Conservation (phyloP, 495 filamentous ascomycete genomes). For the Xylaria acuta region DNA sequence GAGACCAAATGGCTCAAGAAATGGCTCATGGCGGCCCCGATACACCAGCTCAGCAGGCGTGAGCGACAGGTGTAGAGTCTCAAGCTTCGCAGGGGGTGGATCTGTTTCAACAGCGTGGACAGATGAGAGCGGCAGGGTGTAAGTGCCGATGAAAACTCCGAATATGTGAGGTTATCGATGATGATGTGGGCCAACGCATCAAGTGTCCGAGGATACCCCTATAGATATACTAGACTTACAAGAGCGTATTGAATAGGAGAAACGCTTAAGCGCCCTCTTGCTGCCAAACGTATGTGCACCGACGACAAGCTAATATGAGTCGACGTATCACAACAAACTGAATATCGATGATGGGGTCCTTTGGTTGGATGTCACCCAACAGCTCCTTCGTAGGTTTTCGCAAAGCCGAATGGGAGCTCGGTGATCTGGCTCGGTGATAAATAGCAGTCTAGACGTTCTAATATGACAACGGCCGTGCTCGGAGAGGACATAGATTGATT, state of each 20-base stretch:
- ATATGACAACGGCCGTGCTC: no score
- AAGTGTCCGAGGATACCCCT: background rate
- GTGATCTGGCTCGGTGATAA: background rate
- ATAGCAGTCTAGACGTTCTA: background rate
- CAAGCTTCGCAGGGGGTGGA: background rate
- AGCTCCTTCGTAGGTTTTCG: no score
- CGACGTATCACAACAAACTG: background rate
- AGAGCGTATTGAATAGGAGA: no score
- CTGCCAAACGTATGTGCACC: no score
- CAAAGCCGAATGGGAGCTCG: no score
- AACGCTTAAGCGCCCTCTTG: no score
- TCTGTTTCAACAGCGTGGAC: background rate
- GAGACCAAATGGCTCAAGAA: background rate
- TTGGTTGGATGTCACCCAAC: no score
- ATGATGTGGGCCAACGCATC: background rate
- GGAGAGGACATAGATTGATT: no score
- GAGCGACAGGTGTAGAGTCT: background rate
- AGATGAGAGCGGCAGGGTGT: background rate
- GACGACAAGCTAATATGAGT: background rate
- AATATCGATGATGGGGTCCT: background rate
- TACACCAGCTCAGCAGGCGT: background rate
- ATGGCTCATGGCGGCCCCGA: background rate
- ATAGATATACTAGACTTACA: background rate
- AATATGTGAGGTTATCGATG: background rate
- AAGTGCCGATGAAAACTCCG: background rate